phyloP scores from a whole-genome alignment of 106 monocot genomes.

The Posidonia australis region DNA sequence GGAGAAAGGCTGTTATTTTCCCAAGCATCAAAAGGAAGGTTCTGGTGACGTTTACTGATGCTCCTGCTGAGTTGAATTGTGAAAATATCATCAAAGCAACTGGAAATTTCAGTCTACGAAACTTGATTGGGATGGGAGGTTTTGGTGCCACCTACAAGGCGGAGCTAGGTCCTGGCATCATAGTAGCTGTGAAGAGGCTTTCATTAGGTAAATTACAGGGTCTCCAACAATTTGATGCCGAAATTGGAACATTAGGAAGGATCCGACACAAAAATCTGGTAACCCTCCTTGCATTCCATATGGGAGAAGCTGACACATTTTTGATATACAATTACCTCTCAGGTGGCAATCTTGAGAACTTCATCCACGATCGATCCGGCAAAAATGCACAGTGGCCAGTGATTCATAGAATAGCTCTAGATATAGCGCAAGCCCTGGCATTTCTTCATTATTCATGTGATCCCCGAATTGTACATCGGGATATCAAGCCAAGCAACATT shows the following conservation, averaged over 20 bases:
- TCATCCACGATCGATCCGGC: not conserved
- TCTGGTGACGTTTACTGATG: slow-evolving; percentile 39
- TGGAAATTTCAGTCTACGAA: slow-evolving; percentile 26
- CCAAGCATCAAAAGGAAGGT: slow-evolving; percentile 29
- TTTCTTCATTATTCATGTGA: slow-evolving; percentile 58
- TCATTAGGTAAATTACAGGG: slow-evolving; percentile 51
- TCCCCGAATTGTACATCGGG: slow-evolving; percentile 60
- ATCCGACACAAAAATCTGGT: slow-evolving; percentile 57
- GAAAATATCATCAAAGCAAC: slow-evolving; percentile 40
- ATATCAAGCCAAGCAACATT: slow-evolving; percentile 75
- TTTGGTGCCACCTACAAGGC: slow-evolving; percentile 71
- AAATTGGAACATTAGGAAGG: slow-evolving; percentile 53
- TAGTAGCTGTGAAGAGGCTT: slow-evolving; percentile 62
- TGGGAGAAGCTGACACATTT: slow-evolving; percentile 50
- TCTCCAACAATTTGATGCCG: slow-evolving; percentile 60
- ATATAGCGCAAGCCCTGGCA: not conserved
- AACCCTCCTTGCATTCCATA: slow-evolving; percentile 55
- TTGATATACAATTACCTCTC: slow-evolving; percentile 1
- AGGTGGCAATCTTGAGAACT: not conserved
- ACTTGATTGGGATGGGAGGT: slow-evolving; percentile 61
- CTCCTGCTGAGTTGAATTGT: slow-evolving; percentile 44
- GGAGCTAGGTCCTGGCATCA: slow-evolving; percentile 39
- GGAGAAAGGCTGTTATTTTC: slow-evolving; percentile 21
- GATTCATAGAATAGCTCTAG: not conserved
- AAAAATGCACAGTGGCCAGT: not conserved